Percentiles rank a stretch among this genome's conserved stretches.
These are phyloP conservation scores for Leccinum boreale DNA, from an alignment of 768 basidiomycete genomes.

Conservation along the genomic window DNA sequence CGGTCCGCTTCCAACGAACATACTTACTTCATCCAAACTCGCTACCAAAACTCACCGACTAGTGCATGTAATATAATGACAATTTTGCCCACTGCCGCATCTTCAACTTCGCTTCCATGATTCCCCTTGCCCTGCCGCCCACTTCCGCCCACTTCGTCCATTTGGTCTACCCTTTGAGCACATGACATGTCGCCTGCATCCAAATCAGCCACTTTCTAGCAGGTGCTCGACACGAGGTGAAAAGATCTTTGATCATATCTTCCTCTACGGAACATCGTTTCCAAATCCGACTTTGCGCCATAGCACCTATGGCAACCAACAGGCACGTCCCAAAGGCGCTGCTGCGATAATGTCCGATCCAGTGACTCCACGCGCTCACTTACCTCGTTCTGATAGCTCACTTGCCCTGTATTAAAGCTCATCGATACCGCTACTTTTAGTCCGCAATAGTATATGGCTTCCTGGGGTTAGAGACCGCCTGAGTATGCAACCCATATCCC, in stretches of 20 bases:
- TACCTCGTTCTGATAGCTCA: conserved; percentile 18
- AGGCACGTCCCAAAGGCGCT: conserved; percentile 23
- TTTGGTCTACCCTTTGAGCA: conserved; percentile 21
- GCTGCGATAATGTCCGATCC: conserved; percentile 31
- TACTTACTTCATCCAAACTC: conserved; percentile 6
- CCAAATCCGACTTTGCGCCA: conserved; percentile 21
- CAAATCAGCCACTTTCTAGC: conserved; percentile 17
- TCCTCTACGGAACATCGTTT: conserved; percentile 20
- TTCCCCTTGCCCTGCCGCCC: conserved; percentile 19
- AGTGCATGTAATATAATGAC: conserved; percentile 10
- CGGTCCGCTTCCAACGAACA: conserved; percentile 12
- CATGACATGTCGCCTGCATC: conserved; percentile 26
- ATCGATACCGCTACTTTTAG: conserved; percentile 26
- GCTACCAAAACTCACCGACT: conserved; percentile 7
- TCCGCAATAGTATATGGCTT: conserved; percentile 10
- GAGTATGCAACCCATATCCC: conserved; percentile 10
- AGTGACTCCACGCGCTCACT: conserved; percentile 17
- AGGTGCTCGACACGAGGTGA: conserved; percentile 33
- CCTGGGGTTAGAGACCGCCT: conserved; percentile 8
- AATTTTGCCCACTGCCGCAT: conserved; percentile 15
- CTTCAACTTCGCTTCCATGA: conserved; percentile 24
- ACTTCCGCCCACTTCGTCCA: conserved; percentile 24
- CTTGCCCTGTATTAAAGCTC: conserved; percentile 14
- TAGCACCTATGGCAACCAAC: conserved; percentile 20
- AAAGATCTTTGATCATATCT: conserved; percentile 25